Percentiles rank a stretch among this genome's conserved stretches.
Conservation (phyloP, 108 stramenopile species). For the Chaetoceros tenuissimus region DNA sequence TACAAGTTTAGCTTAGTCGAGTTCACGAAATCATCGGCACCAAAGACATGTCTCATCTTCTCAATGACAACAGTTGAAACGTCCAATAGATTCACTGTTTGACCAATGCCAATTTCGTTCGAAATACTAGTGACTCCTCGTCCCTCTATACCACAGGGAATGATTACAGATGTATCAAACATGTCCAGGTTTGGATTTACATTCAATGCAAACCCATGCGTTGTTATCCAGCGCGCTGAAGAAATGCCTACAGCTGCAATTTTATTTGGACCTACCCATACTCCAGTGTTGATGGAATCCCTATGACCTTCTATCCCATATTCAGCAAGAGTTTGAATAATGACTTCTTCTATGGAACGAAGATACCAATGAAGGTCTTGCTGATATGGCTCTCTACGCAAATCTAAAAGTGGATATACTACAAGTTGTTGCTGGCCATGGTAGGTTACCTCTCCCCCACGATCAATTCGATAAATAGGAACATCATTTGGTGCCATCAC, state of each 20-base stretch:
- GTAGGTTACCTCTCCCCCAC: constrained; percentile 97
- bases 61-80: constrained; percentile 22
- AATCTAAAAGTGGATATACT: constrained; percentile 89
- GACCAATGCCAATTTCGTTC: constrained; percentile 1
- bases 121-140: constrained; percentile 73
- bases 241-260: constrained; percentile 90
- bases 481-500: constrained; percentile 65
- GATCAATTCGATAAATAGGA: constrained; percentile 82
- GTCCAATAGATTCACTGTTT: constrained; percentile 13
- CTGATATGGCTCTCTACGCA: constrained; percentile 35
- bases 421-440: constrained; percentile 98
- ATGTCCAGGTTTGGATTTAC: constrained; percentile 66
- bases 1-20: too few relatives aligned
- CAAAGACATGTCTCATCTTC: constrained; percentile 28
- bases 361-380: constrained; percentile 96
- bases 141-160: constrained; percentile 76
- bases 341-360: constrained; percentile 82
- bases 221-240: constrained; percentile 91
- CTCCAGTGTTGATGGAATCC: constrained; percentile 60
- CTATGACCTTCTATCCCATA: constrained; percentile 54
- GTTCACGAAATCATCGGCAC: too few relatives aligned
- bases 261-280: constrained; percentile 82
- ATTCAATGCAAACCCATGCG: constrained; percentile 97
- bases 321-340: constrained; percentile 57
- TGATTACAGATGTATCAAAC: constrained; percentile 71